phyloP scores from a whole-genome alignment of 176 grass and related monocot species.

The Cocos nucifera region DNA sequence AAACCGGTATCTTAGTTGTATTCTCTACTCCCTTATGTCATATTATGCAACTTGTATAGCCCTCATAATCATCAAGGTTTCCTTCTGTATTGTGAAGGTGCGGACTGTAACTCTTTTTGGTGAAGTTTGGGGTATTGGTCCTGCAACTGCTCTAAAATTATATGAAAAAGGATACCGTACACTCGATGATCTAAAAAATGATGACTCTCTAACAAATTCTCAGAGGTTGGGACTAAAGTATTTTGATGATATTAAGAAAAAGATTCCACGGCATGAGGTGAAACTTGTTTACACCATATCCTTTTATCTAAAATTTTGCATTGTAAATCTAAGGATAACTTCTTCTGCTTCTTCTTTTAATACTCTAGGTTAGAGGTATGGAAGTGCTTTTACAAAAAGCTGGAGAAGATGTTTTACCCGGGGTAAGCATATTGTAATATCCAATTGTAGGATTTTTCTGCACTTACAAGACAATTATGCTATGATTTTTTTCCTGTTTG shows the following conservation, averaged over 20 bases:
- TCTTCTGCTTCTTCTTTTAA: slow-evolving; percentile 14
- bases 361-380: slow-evolving; percentile 71
- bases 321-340: neutral
- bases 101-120: slow-evolving; percentile 70
- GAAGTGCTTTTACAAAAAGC: slow-evolving; percentile 72
- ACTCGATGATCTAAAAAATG: slow-evolving; percentile 73
- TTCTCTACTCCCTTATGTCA: too few species aligned
- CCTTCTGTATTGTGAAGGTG: slow-evolving; percentile 39
- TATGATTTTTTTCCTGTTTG: too few species aligned
- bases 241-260: slow-evolving; percentile 89
- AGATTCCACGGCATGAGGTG: slow-evolving; percentile 74
- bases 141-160: slow-evolving; percentile 83
- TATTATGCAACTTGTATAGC: too few species aligned
- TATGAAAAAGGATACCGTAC: slow-evolving; percentile 92
- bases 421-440: slow-evolving; percentile 38
- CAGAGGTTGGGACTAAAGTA: slow-evolving; percentile 76
- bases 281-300: slow-evolving; percentile 4
- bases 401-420: slow-evolving; percentile 60
- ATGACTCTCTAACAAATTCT: slow-evolving; percentile 61
- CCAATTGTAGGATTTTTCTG: neutral
- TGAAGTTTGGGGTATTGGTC: slow-evolving; percentile 95
- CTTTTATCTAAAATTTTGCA: neutral
- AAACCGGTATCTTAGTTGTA: too few species aligned
- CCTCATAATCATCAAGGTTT: too few species aligned
- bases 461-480: neutral